These are phyloP conservation scores for Kodamaea jinghongensis DNA, from an alignment of 805 yeast genomes.

Conservation along the genomic window DNA sequence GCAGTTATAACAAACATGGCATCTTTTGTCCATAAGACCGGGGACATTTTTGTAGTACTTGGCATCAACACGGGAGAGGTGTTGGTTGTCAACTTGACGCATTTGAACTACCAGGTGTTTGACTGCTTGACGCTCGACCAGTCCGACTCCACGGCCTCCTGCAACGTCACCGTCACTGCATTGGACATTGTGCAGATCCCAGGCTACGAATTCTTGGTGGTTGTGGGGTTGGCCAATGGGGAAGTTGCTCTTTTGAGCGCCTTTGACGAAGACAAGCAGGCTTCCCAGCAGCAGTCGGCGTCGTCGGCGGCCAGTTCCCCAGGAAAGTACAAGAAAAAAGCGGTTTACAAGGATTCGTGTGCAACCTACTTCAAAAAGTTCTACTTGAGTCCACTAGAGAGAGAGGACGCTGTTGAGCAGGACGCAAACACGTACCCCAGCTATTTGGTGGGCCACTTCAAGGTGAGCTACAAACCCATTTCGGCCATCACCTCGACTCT, in stretches of 20 bases:
- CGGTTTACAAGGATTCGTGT: conserved; percentile 25
- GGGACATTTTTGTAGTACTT: conserved; percentile 48
- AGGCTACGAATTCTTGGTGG: conserved; percentile 43
- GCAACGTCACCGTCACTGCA: conserved; percentile 20
- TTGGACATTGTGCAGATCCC: conserved; percentile 26
- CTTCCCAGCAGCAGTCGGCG: conserved; percentile 3
- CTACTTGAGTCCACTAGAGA: conserved; percentile 31
- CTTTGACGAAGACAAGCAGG: conserved; percentile 10
- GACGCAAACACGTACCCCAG: conserved; percentile 6
- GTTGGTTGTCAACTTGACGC: conserved; percentile 54
- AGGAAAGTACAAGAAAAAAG: conserved; percentile 14
- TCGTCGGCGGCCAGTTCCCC: conserved; percentile 4
- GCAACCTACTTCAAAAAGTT: conserved; percentile 36
- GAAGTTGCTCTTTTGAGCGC: conserved; percentile 50
- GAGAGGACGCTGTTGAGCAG: conserved; percentile 6
- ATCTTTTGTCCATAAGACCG: conserved; percentile 23
- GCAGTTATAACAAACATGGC: conserved; percentile 42
- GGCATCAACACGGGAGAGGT: conserved; percentile 72
- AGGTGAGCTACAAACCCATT: conserved; percentile 57
- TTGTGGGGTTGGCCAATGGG: conserved; percentile 67
- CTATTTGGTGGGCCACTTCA: conserved; percentile 54
- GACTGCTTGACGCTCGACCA: conserved; percentile 20
- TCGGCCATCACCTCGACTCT: conserved; percentile 40
- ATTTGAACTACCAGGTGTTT: conserved; percentile 46
- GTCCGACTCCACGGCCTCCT: conserved; percentile 1